A percentile compares a stretch with the other conserved stretches of the same genome.
Conservation (phyloP, 495 filamentous ascomycete species). For the Penicillium soppii region DNA sequence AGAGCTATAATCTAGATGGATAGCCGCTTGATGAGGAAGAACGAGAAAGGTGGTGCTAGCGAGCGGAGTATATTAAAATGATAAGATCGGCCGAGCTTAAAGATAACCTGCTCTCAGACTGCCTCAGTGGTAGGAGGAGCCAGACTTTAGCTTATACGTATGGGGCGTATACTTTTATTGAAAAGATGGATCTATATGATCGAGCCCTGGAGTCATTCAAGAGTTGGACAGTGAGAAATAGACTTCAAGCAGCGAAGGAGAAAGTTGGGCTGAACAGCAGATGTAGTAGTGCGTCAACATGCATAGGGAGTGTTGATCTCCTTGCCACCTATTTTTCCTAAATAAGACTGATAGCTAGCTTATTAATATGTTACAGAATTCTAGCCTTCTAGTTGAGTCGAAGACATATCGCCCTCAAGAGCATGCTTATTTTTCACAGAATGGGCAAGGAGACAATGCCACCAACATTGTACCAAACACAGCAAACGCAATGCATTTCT, state of each 20-base stretch:
- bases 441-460: no score
- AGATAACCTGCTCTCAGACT: conserved; percentile 5
- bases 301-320: no score
- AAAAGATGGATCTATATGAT: conserved; percentile 5
- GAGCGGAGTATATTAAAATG: conserved; percentile 9
- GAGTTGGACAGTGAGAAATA: no score
- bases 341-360: no score
- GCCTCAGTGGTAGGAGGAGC: conserved; percentile 4
- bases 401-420: no score
- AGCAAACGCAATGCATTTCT: background rate
- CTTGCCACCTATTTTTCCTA: no score
- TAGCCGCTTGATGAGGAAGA: background rate
- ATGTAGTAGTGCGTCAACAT: no score
- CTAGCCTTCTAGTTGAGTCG: no score
- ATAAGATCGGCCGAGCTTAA: conserved; percentile 4
- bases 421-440: no score
- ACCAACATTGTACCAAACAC: background rate
- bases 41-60: conserved; percentile 1
- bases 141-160: conserved; percentile 7
- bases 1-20: conserved; percentile 1
- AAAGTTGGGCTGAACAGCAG: no score
- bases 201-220: background rate
- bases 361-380: no score
- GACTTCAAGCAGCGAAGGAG: no score
- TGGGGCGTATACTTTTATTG: conserved; percentile 9